A percentile compares a stretch with the other conserved stretches of the same genome.
phyloP scores from a whole-genome alignment of 2,329 filamentous ascomycete genomes.

The Colletotrichum cereale region DNA sequence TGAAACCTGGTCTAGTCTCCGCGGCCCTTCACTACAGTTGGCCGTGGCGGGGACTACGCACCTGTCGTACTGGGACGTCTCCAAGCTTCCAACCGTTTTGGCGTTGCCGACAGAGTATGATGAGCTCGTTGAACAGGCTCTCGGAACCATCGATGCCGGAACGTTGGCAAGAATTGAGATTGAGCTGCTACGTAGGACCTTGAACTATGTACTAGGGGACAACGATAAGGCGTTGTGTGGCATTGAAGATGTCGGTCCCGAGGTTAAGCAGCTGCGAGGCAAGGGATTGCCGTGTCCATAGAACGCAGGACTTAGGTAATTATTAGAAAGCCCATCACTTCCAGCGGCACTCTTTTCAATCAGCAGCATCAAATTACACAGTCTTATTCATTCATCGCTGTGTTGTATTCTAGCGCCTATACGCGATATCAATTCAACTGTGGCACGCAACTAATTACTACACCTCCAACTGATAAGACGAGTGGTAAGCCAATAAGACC shows the following conservation, averaged over 20 bases:
- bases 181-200: background rate
- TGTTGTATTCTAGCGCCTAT: too few relatives aligned
- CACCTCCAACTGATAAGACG: too few relatives aligned
- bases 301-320: background rate
- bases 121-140: background rate
- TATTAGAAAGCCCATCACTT: background rate
- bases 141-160: slow-evolving; percentile 16
- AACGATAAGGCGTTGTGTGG: slow-evolving; percentile 4
- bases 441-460: too few relatives aligned
- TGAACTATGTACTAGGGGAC: background rate
- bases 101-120: background rate
- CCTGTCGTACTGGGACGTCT: slow-evolving; percentile 47
- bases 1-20: slow-evolving; percentile 46
- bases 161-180: background rate
- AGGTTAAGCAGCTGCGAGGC: background rate
- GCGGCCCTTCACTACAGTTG: slow-evolving; percentile 45
- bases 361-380: background rate
- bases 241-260: slow-evolving; percentile 4
- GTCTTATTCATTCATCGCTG: too few relatives aligned
- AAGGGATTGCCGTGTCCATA: background rate
- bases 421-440: too few relatives aligned
- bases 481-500: background rate
- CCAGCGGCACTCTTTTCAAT: background rate
- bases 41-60: slow-evolving; percentile 46
- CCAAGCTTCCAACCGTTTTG: slow-evolving; percentile 9